These are phyloP conservation scores for Funneliformis caledonium DNA, from an alignment of 371 early-diverging fungal species.

Conservation along the genomic window DNA sequence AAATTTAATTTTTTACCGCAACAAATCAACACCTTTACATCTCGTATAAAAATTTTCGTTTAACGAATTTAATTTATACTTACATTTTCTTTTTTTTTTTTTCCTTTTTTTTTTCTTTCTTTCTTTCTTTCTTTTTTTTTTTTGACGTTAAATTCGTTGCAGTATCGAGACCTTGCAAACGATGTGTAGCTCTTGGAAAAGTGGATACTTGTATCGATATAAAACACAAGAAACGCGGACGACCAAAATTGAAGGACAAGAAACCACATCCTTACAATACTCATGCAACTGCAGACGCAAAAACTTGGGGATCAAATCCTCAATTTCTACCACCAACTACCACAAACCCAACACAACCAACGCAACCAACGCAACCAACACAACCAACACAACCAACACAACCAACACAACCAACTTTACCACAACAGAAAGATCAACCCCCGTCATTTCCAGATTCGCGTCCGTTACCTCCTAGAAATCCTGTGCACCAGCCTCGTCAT, in stretches of 20 bases:
- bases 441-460: background rate
- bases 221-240: constrained; percentile 81
- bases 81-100: constrained; percentile 2
- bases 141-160: background rate
- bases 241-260: constrained; percentile 73
- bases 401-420: background rate
- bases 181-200: constrained; percentile 75
- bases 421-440: background rate
- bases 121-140: constrained; percentile 17
- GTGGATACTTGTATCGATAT: constrained; percentile 78
- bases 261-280: constrained; percentile 39
- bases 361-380: constrained; percentile 4
- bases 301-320: constrained; percentile 39
- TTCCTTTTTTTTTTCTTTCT: too few relatives aligned
- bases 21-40: too few relatives aligned
- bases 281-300: constrained; percentile 44
- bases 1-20: too few relatives aligned
- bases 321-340: constrained; percentile 19
- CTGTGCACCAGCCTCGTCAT: background rate
- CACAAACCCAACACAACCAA: constrained; percentile 22
- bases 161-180: constrained; percentile 74
- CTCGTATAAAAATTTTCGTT: background rate
- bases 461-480: background rate
- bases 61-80: background rate
- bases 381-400: background rate